Evolutionary conservation across 495 filamentous ascomycete genomes (phyloP), one percentile per base, ranked within the genome.

Genomic region (Astrothelium subdiscretum): DNA sequence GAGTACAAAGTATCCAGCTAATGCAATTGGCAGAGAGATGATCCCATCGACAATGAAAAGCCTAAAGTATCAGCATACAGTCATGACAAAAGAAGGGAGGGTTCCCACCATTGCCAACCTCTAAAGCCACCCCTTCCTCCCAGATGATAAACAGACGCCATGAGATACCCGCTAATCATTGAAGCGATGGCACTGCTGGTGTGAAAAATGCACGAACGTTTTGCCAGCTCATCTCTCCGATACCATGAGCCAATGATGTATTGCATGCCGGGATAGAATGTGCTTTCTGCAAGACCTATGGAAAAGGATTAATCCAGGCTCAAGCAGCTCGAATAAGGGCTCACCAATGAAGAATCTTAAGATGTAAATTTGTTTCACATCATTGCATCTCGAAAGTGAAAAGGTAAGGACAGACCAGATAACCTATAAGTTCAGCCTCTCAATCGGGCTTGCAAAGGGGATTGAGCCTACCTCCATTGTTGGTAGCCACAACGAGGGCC

Each of bases 141-240:
- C n/a, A 69, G 65, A n/a, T 62, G 44, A 48, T 70, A 68, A 0
- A 70, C 68, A 4, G 48, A 65, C 1, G 68, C 65, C 68, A 67
- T 67, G 18, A 71, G 59, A 32, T 71, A 71, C 2, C 69, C 69
- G 10, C 62, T 65, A 27, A 69, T 67, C 67, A 71, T 71, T 3
- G 59, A 65, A 3, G 64, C 78, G 58, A 84, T 76, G 20, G 77
- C 75, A 31, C 81, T 76, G 59, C 74, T 79, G 0, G 80, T 79
- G 43, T 85, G 81, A 69, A 86, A 85, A 32, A 87, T 84, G 60
- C 81, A 84, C n/a, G 80, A 80, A 18, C 85, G 73, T 63, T 83
- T 76, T 59, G 81, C 76, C 62, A 86, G 62, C 70, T 85, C 71
- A 73, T 80, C 71, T 75, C 80, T 72, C 67, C 81, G 69, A 72